Base-by-base conservation (phyloP, 352 stramenopile species). In the Globisporangium polare region DNA sequence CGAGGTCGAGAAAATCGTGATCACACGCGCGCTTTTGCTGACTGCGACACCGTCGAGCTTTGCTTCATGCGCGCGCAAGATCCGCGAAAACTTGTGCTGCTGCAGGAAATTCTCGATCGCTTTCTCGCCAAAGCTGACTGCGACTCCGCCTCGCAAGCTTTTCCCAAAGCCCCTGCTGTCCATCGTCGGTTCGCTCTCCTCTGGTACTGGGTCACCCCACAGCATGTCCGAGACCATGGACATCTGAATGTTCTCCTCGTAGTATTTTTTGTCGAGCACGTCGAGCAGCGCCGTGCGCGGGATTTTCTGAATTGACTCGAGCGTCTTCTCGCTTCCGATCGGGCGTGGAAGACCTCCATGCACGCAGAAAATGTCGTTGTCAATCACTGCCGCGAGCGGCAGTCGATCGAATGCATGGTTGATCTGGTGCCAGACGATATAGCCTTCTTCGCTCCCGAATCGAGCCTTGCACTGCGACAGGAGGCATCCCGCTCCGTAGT, bases 311-410 rank as follows among this genome's bases (percentile, higher is more conserved):
- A 91, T 87, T 5, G 95, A 78, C 7, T 85, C 77, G 8, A 83
- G 58, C 1, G 65, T 57, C 9, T 58, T 63, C 18, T 69, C 49
- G 10, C 9, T 52, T 17, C 27, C 58, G 13, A 65, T 18, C n/a
- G 59, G 49, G 27, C 72, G 73, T 1, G 76, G 75, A 22, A 83
- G 71, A 39, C 76, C 76, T 45, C 71, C 76, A 42, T 86, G 76
- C 18, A 83, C 76, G 52, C 73, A 82, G 50, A 86, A 86, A 37
- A 86, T 67, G 51, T 94, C 81, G 42, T 84, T 69, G 59, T 97
- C 86, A 52, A 99, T 86, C 20, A 89, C 83, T 6, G 91, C 83
- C 6, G 88, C 90, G 27, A 99, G 67, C 9, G 96, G 72, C 37
- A 78, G 56, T 27, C 74, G 67, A 42, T 82, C 72, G 42, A 73